A percentile compares a stretch with the other conserved stretches of the same genome.
phyloP scores from a whole-genome alignment of 2,329 filamentous ascomycete species.

The Chrysoporthe cubensis region DNA sequence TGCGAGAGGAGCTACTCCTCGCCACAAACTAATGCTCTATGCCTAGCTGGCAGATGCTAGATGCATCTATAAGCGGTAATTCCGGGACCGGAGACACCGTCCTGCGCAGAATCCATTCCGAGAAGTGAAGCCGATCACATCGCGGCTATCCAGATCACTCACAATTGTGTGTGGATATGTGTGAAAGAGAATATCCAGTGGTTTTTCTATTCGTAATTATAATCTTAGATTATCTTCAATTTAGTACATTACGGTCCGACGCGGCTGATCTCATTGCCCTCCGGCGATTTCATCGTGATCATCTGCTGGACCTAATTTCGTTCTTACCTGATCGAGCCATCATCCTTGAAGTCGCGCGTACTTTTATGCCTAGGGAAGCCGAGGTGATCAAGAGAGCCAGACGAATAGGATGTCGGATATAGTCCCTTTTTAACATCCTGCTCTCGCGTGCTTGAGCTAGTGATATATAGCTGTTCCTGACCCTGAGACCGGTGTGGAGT shows the following conservation, averaged over 20 bases:
- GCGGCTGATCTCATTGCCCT: background rate
- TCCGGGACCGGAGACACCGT: background rate
- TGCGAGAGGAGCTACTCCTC: background rate
- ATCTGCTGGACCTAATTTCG: background rate
- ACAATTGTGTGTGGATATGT: background rate
- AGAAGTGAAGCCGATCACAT: background rate
- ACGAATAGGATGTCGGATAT: background rate
- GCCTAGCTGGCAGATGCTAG: background rate
- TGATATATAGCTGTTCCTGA: background rate
- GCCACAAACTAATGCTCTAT: background rate
- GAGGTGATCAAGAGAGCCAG: background rate
- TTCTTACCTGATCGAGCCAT: background rate
- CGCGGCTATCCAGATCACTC: background rate
- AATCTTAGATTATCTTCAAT: background rate
- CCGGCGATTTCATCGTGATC: background rate
- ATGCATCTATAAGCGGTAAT: background rate
- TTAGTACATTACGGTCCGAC: background rate
- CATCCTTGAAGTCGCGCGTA: background rate
- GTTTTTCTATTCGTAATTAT: background rate
- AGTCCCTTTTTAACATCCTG: background rate
- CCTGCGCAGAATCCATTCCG: background rate
- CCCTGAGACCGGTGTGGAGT: background rate
- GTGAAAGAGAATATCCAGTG: background rate
- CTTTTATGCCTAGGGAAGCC: background rate
- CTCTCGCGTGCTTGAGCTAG: constrained; percentile 4